Evolutionary conservation across 2,329 filamentous ascomycete genomes (phyloP).

Genomic region (Lasiodiplodia citricola): DNA sequence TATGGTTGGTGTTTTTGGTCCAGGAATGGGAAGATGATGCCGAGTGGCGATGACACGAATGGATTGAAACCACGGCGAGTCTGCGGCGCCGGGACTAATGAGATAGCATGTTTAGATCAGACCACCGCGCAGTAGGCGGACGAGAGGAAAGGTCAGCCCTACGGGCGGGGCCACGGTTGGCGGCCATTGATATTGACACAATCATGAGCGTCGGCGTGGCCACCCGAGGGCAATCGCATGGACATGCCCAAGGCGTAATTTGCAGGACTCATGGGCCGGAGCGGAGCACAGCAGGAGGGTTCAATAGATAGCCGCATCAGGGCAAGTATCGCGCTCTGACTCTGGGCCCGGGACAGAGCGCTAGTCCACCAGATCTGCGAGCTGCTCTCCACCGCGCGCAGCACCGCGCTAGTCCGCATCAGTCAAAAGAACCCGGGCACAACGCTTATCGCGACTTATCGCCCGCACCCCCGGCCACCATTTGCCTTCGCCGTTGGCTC

Average conservation of each 20-base stretch:
- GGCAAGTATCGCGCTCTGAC: constrained; percentile 12
- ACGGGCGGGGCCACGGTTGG: not conserved
- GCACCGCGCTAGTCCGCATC: constrained; percentile 18
- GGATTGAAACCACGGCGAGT: not conserved
- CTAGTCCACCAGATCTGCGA: not conserved
- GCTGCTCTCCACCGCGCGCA: constrained; percentile 9
- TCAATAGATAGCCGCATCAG: constrained; percentile 17
- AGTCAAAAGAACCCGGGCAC: constrained; percentile 9
- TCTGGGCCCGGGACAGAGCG: not conserved
- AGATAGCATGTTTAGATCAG: not conserved
- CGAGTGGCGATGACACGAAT: not conserved
- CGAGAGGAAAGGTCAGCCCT: constrained; percentile 21
- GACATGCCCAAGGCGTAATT: constrained; percentile 18
- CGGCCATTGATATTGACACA: constrained; percentile 7
- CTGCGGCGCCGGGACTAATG: not conserved
- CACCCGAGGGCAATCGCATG: constrained; percentile 14
- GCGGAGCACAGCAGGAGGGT: not conserved
- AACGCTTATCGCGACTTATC: constrained; percentile 23
- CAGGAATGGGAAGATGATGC: not conserved
- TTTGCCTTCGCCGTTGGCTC: constrained; percentile 3
- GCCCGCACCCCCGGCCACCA: not conserved
- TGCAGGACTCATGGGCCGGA: not conserved
- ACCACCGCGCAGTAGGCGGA: not conserved
- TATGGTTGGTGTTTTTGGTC: not conserved
- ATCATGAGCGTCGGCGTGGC: constrained; percentile 5